Base-by-base conservation (phyloP, 2,329 filamentous ascomycete species). In the Trichoderma atroviride region DNA sequence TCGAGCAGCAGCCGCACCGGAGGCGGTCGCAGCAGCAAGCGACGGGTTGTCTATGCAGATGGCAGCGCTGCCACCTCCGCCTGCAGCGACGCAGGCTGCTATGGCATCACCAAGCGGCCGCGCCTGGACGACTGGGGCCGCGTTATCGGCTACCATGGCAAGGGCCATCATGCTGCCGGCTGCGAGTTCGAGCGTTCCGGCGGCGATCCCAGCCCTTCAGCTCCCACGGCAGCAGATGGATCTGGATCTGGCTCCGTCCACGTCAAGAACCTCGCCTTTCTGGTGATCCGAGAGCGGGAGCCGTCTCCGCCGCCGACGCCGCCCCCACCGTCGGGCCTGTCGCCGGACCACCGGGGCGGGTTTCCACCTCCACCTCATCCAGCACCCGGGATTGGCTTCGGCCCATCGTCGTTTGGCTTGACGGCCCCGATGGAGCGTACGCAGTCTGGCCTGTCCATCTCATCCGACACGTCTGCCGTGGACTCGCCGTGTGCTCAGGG, bases 401-500 rank as follows among this genome's bases (percentile, higher is more conserved):
- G 65, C 58, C 69, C 50, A 19, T 69, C 71, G 14, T 66, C 65
- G 7, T 59, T 53, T 53, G 11, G 14, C 7, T 50, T 43, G n/a
- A 58, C 52, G 24, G 31, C 52, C 10, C 71, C 76, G 33, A 82
- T 86, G 80, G 84, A 86, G 72, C 80, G 83, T 33, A 86, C 84
- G 33, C 80, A 81, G 50, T 85, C 84, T 0, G 84, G 84, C 24
- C 78, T 83, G 22, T 83, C 83, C 61, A 84, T 86, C 68, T 80
- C 81, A 13, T 80, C 82, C 11, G 80, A 83, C 64, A 78, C 77
- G 19, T 72, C 73, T 1, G 76, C 78, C 5, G 77, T 79, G 31
- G 75, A 78, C 53, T 76, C 77, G 10, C 74, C 71, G 0, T 68
- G 65, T 40, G 73, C 75, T 68, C 77, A 79, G 37, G 79, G 78